phyloP scores from a whole-genome alignment of 257 asterid species.

The Euphrasia confusa region DNA sequence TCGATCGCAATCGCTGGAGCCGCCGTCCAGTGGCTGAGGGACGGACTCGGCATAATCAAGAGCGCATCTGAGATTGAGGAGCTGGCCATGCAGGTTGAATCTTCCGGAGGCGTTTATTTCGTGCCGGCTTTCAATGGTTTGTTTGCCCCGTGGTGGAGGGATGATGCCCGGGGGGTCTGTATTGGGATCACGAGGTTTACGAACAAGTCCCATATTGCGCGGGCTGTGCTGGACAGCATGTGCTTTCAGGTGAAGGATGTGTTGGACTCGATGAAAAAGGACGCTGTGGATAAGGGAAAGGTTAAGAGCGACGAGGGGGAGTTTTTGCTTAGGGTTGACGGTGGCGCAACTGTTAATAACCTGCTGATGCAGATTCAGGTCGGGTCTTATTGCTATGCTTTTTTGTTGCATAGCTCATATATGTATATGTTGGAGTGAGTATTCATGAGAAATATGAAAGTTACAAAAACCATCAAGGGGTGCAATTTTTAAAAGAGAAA shows the following conservation, averaged over 20 bases:
- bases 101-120: conserved; percentile 72
- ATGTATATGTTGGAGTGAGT: too few relatives aligned
- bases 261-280: conserved; percentile 91
- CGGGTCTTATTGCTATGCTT: neutral
- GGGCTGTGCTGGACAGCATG: conserved; percentile 98
- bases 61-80: conserved; percentile 85
- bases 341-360: conserved; percentile 88
- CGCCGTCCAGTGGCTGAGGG: conserved; percentile 98
- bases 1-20: conserved; percentile 98
- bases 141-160: conserved; percentile 99
- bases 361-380: conserved; percentile 98
- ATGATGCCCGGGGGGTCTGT: conserved; percentile 89
- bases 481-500: neutral
- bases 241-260: conserved; percentile 96
- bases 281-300: conserved; percentile 62
- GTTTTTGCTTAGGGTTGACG: conserved; percentile 84
- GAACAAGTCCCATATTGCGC: conserved; percentile 85
- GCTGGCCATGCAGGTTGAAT: conserved; percentile 66
- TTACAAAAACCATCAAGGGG: too few relatives aligned
- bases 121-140: conserved; percentile 95
- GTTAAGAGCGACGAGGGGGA: conserved; percentile 31
- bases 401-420: too few relatives aligned
- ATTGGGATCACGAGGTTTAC: conserved; percentile 93
- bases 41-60: conserved; percentile 76
- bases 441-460: too few relatives aligned